Percentiles rank a stretch among this genome's conserved stretches.
phyloP scores from a whole-genome alignment of 1,139 yeast species.

The Candida sanyaensis region DNA sequence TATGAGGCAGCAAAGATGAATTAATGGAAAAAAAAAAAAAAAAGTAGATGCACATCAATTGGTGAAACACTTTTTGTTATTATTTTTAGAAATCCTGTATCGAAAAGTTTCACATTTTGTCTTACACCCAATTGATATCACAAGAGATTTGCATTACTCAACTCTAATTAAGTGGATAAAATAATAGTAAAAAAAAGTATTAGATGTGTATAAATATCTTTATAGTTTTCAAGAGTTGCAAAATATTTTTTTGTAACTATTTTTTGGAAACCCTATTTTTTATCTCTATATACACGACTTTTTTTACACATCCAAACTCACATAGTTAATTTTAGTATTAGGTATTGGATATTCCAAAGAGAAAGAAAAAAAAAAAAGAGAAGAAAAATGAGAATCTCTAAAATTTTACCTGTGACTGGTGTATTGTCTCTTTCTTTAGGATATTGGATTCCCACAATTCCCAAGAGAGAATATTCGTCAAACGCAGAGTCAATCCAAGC shows the following conservation, averaged over 20 bases:
- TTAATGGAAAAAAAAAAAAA: not conserved
- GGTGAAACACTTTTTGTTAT: conserved; percentile 1
- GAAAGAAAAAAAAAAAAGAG: not conserved
- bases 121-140: not conserved
- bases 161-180: not conserved
- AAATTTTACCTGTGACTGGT: conserved; percentile 4
- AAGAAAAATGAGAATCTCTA: conserved; percentile 2
- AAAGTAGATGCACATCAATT: not conserved
- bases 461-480: not conserved
- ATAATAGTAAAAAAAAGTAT: not conserved
- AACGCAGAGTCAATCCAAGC: not conserved
- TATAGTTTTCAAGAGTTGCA: not conserved
- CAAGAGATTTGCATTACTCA: not conserved
- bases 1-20: not conserved
- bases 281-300: not conserved
- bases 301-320: conserved; percentile 1
- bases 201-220: not conserved
- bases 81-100: conserved; percentile 1
- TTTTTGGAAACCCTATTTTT: not conserved
- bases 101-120: not conserved
- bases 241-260: not conserved
- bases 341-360: not conserved
- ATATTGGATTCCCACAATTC: conserved; percentile 2
- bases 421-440: conserved; percentile 1
- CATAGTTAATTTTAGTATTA: not conserved